Evolutionary conservation across 2,329 filamentous ascomycete species (phyloP), one percentile per base, ranked within the genome.

Genomic region (Neodidymelliopsis sp.): DNA sequence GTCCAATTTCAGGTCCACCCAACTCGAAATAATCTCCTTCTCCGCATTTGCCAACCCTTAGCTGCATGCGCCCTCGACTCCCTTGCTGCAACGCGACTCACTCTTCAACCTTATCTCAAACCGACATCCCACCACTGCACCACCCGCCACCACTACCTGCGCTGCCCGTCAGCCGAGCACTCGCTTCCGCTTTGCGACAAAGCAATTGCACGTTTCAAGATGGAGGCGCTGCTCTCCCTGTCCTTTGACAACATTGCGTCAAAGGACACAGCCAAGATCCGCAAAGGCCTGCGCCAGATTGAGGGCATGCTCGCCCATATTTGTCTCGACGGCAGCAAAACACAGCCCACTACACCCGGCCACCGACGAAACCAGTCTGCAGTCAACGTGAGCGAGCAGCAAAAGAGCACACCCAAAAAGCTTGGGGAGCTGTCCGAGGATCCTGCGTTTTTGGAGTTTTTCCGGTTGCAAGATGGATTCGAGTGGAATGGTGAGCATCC

Each of bases 231-330:
- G 20, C 81, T 97, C 46, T 95, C 91, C 33, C 86, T 96, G 71
- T 91, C 93, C 53, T 97, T 97, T 75, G 92, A 97, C 79, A 96
- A 96, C 75, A 87, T 97, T 59, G 95, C 92, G 53, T 97, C 92
- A 37, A 92, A 92, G 73, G 91, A 97, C 65, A 86, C 87, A 49
- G 81, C 83, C 71, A 96, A 96, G 77, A 89, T 97, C 69, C 88
- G 91, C 63, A 97, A 97, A 77, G 94, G 93, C 40, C 78, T 97
- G 60, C 88, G 91, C 60, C 93, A 97, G 77, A 91, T 97, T 57
- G 93, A 97, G 76, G 91, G 91, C 23, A 83, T 97, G 34, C 83
- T 97, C 39, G 93, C 93, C 16, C 92, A 96, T 75, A 95, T 97
- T 76, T 97, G 93, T 75, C 85, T 97, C 29, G 88, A 88, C 25